These are phyloP conservation scores for Neolentinus lepideus DNA, from an alignment of 1,284 basidiomycete species.

Conservation along the genomic window DNA sequence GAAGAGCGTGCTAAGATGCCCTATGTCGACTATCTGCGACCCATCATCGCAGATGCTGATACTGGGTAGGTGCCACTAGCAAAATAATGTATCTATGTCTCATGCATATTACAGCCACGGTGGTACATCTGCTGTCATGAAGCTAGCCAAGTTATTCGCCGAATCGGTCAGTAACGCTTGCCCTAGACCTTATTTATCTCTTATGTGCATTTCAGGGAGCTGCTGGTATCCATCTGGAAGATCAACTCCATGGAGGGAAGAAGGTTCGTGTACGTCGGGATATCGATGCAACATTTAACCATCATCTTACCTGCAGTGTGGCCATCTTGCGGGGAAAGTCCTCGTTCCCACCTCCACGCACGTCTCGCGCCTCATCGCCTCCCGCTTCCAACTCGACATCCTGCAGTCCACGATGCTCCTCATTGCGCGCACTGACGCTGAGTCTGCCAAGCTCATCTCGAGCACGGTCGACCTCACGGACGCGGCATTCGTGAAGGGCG, in stretches of 20 bases:
- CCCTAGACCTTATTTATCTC: not conserved
- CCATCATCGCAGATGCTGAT: conserved; percentile 93
- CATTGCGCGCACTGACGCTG: conserved; percentile 89
- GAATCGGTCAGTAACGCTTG: conserved; percentile 54
- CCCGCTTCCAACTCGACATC: conserved; percentile 86
- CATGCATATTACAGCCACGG: conserved; percentile 54
- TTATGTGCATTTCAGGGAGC: conserved; percentile 50
- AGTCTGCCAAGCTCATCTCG: conserved; percentile 83
- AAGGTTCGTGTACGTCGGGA: conserved; percentile 37
- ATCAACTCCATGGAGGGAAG: conserved; percentile 89
- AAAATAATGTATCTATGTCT: conserved; percentile 6
- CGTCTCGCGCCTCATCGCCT: conserved; percentile 74
- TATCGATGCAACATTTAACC: not conserved
- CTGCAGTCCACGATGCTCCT: conserved; percentile 84
- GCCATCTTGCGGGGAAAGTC: conserved; percentile 91
- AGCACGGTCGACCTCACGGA: conserved; percentile 76
- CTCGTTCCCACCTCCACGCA: conserved; percentile 87
- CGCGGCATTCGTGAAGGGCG: conserved; percentile 75
- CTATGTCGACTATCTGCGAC: conserved; percentile 84
- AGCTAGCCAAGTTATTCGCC: conserved; percentile 88
- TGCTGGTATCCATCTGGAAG: conserved; percentile 85
- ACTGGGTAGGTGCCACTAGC: conserved; percentile 60
- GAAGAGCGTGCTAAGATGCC: conserved; percentile 64
- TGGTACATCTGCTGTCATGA: conserved; percentile 94
- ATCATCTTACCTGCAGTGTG: conserved; percentile 47